These are phyloP conservation scores for Plasmodium gaboni DNA, from an alignment of 169 alveolate genomes.

Conservation along the genomic window DNA sequence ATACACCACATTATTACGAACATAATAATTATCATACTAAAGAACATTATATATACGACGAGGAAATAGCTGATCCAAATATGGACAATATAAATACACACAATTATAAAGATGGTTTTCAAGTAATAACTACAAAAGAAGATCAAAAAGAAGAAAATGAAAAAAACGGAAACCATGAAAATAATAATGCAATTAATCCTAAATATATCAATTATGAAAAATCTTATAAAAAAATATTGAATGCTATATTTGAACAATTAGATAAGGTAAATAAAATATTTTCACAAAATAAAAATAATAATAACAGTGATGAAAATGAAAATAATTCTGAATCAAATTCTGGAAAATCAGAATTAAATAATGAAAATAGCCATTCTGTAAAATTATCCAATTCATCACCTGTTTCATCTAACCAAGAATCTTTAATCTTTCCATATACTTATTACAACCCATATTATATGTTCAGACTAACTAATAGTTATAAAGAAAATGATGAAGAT, in stretches of 20 bases:
- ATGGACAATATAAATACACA: background rate
- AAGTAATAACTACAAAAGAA: background rate
- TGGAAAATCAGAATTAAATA: background rate
- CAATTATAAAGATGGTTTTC: background rate
- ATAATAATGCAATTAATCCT: background rate
- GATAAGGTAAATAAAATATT: background rate
- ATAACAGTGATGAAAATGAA: constrained; percentile 3
- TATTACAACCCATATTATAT: constrained; percentile 47
- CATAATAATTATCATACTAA: background rate
- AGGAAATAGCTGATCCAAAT: background rate
- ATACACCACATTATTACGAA: background rate
- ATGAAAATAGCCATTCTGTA: background rate
- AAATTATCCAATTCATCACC: too few relatives aligned
- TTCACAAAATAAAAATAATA: background rate
- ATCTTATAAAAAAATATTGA: too few relatives aligned
- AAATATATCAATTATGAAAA: background rate
- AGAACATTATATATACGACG: background rate
- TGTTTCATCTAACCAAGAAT: background rate
- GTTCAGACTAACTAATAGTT: constrained; percentile 6
- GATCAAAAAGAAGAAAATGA: background rate
- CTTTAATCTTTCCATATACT: constrained; percentile 19
- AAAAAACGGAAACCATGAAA: background rate
- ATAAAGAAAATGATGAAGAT: background rate
- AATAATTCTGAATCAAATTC: background rate
- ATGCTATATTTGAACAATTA: too few relatives aligned